Conservation (phyloP, 2,329 filamentous ascomycete genomes). For the Fusarium miscanthi region DNA sequence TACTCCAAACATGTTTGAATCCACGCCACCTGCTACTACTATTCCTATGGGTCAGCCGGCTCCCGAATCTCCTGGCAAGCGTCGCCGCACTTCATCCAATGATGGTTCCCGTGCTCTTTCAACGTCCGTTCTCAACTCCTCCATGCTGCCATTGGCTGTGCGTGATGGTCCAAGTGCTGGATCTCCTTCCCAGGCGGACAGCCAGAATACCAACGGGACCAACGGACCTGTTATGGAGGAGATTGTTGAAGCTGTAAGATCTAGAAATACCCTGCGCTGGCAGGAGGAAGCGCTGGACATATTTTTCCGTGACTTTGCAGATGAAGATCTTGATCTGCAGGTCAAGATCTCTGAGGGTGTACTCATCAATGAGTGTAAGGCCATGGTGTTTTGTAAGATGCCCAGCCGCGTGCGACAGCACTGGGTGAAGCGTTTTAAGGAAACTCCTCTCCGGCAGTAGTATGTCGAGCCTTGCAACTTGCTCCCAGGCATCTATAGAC, state of each 20-base stretch:
- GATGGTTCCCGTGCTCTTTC: constrained; percentile 43
- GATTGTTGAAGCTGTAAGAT: constrained; percentile 55
- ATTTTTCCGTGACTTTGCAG: constrained; percentile 68
- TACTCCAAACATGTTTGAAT: constrained; percentile 34
- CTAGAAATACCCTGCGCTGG: constrained; percentile 59
- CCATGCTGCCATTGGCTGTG: constrained; percentile 40
- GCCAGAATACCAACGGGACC: constrained; percentile 28
- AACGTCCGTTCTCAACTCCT: constrained; percentile 44
- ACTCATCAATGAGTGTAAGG: constrained; percentile 68
- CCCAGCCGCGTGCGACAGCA: constrained; percentile 62
- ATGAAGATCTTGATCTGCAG: constrained; percentile 68
- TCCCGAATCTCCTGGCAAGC: constrained; percentile 50
- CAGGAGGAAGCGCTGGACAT: constrained; percentile 69
- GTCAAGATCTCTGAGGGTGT: constrained; percentile 69
- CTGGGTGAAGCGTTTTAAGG: constrained; percentile 65
- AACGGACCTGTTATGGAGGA: constrained; percentile 51
- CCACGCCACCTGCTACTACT: constrained; percentile 36
- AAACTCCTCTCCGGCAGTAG: constrained; percentile 43
- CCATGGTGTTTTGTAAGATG: constrained; percentile 73
- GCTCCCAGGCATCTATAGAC: not conserved
- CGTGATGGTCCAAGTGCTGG: constrained; percentile 30
- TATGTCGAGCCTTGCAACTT: not conserved
- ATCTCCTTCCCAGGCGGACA: constrained; percentile 38
- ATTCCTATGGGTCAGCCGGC: constrained; percentile 39
- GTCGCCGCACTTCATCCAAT: constrained; percentile 48